phyloP scores from a whole-genome alignment of 345 rosid species.

The Rhodomyrtus tomentosa region DNA sequence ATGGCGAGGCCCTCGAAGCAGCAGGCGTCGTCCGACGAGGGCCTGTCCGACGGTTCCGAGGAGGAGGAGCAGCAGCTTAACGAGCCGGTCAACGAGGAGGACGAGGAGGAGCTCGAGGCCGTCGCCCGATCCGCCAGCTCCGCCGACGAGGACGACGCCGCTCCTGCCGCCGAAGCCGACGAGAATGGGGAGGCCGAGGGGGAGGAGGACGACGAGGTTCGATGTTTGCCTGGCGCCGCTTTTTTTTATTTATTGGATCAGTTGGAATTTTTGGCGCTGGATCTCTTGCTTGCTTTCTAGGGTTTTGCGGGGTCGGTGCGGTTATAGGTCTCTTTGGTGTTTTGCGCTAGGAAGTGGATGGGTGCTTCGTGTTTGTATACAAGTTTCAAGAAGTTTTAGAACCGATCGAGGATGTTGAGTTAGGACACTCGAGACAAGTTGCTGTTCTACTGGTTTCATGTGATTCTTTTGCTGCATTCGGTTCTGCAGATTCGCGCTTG shows the following conservation, averaged over 20 bases:
- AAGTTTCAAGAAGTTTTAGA: background rate
- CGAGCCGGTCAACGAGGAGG: slow-evolving; percentile 44
- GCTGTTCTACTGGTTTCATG: background rate
- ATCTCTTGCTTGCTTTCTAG: background rate
- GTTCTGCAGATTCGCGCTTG: background rate
- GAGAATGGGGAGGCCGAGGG: background rate
- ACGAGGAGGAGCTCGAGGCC: slow-evolving; percentile 95
- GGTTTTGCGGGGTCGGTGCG: background rate
- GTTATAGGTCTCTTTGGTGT: background rate
- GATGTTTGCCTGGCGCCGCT: background rate
- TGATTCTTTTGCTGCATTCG: background rate
- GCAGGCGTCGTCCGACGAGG: slow-evolving; percentile 63
- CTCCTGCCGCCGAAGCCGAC: slow-evolving; percentile 25
- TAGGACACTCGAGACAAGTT: background rate
- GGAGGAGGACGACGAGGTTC: slow-evolving; percentile 23
- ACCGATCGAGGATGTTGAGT: background rate
- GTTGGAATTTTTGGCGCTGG: background rate
- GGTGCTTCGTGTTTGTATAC: background rate
- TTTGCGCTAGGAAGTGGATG: background rate
- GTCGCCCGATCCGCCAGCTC: slow-evolving; percentile 81
- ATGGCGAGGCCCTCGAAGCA: slow-evolving; percentile 45
- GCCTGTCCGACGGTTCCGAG: slow-evolving; percentile 33
- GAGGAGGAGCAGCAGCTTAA: slow-evolving; percentile 39
- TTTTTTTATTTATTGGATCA: background rate
- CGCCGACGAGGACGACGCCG: slow-evolving; percentile 41